These are phyloP conservation scores for Curvularia spicifera DNA, from an alignment of 2,329 filamentous ascomycete genomes.

Conservation along the genomic window DNA sequence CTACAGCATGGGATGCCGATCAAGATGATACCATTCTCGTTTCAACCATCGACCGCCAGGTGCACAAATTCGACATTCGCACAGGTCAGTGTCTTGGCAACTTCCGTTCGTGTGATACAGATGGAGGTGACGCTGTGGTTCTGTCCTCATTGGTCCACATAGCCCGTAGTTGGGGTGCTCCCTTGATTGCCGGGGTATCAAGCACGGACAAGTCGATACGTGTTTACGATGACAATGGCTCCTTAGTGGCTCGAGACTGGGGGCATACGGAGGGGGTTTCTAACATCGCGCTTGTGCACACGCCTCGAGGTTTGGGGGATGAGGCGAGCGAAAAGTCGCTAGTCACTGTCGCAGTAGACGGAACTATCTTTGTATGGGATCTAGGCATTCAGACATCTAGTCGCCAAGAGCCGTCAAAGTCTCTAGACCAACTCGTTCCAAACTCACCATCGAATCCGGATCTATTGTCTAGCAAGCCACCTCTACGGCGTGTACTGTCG, in stretches of 20 bases:
- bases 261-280: conserved; percentile 95
- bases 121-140: conserved; percentile 80
- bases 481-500: conserved; percentile 83
- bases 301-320: conserved; percentile 50
- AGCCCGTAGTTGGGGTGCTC: conserved; percentile 63
- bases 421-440: conserved; percentile 46
- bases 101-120: conserved; percentile 85
- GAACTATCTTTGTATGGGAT: conserved; percentile 59
- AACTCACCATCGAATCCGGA: conserved; percentile 43
- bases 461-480: conserved; percentile 62
- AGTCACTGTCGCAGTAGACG: conserved; percentile 58
- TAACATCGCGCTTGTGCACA: conserved; percentile 69
- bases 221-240: conserved; percentile 82
- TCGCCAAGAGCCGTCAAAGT: conserved; percentile 44
- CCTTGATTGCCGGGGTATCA: conserved; percentile 83
- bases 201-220: conserved; percentile 95
- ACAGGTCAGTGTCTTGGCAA: conserved; percentile 72
- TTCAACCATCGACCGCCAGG: conserved; percentile 67
- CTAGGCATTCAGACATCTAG: conserved; percentile 38
- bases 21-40: conserved; percentile 62
- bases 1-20: conserved; percentile 75
- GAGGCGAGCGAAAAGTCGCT: conserved; percentile 58
- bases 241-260: conserved; percentile 85
- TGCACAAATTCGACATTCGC: conserved; percentile 66
- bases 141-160: conserved; percentile 76